These are phyloP conservation scores for Claviceps citrina DNA, from an alignment of 2,329 filamentous ascomycete species.

Conservation along the genomic window DNA sequence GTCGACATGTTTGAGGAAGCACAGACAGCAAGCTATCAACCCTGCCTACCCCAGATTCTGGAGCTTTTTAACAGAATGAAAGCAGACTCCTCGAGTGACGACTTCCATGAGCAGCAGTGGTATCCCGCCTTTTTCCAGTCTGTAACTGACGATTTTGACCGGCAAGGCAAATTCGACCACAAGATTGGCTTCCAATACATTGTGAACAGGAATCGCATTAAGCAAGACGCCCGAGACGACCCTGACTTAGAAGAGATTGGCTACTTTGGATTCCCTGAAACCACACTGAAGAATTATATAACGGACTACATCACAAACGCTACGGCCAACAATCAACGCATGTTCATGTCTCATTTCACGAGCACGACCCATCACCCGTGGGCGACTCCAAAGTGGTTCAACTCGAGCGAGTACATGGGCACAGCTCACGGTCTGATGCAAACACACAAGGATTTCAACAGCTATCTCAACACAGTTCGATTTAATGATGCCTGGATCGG, in stretches of 20 bases:
- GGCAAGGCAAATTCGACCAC: conserved; percentile 11
- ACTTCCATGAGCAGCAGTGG: conserved; percentile 15
- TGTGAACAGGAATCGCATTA: conserved; percentile 8
- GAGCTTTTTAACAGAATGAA: conserved; percentile 16
- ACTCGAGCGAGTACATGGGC: conserved; percentile 13
- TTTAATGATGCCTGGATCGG: conserved; percentile 19
- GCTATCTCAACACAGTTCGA: conserved; percentile 18
- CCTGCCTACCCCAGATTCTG: conserved; percentile 24
- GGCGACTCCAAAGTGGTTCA: conserved; percentile 11
- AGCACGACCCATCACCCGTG: conserved; percentile 20
- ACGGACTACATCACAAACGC: conserved; percentile 15
- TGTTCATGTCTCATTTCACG: conserved; percentile 19
- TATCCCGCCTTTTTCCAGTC: conserved; percentile 18
- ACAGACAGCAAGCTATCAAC: conserved; percentile 28
- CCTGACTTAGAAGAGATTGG: conserved; percentile 14
- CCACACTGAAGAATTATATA: conserved; percentile 16
- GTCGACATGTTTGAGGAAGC: conserved; percentile 27
- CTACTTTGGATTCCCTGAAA: conserved; percentile 18
- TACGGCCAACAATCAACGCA: conserved; percentile 14
- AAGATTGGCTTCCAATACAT: conserved; percentile 11
- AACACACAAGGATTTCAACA: conserved; percentile 12
- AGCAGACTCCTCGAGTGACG: conserved; percentile 5
- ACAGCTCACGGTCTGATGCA: conserved; percentile 5
- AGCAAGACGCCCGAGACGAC: conserved; percentile 2
- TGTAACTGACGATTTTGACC: conserved; percentile 17